Evolutionary conservation across 1,284 basidiomycete species (phyloP).

Genomic region (Leccinum fallax): DNA sequence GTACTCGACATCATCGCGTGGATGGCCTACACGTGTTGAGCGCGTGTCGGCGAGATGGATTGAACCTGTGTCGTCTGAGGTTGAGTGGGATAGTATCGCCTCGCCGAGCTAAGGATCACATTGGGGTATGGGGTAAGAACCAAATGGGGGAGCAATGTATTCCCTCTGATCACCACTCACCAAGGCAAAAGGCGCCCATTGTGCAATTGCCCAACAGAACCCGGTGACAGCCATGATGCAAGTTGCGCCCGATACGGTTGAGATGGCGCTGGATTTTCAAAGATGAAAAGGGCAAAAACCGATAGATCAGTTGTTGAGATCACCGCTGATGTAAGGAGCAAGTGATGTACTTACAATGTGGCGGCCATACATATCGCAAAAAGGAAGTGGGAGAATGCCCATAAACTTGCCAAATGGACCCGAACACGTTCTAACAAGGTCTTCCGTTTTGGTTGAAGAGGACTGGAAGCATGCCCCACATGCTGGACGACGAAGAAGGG

Average conservation of each 20-base stretch:
- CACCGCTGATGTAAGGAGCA: conserved; percentile 13
- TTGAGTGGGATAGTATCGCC: conserved; percentile 63
- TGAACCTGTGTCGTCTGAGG: conserved; percentile 41
- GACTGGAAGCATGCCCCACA: conserved; percentile 17
- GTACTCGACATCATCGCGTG: conserved; percentile 33
- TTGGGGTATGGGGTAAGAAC: conserved; percentile 34
- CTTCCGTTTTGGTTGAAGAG: conserved; percentile 26
- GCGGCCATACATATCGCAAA: conserved; percentile 72
- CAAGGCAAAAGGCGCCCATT: conserved; percentile 80
- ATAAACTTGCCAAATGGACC: conserved; percentile 66
- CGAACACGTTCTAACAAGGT: conserved; percentile 40
- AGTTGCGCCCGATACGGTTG: conserved; percentile 63
- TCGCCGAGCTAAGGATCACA: conserved; percentile 58
- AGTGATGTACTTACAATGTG: conserved; percentile 61
- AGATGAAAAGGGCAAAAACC: conserved; percentile 5
- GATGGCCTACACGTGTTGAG: conserved; percentile 11
- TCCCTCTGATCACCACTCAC: conserved; percentile 42
- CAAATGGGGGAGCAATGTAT: not conserved
- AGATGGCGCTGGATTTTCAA: conserved; percentile 53
- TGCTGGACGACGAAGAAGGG: conserved; percentile 65
- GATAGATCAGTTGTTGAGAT: conserved; percentile 17
- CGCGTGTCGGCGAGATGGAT: conserved; percentile 52
- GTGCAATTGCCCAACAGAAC: conserved; percentile 77
- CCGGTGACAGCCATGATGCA: conserved; percentile 68
- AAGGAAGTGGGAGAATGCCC: conserved; percentile 74